phyloP scores from a whole-genome alignment of 768 basidiomycete species.

The Dentipellis sp. region DNA sequence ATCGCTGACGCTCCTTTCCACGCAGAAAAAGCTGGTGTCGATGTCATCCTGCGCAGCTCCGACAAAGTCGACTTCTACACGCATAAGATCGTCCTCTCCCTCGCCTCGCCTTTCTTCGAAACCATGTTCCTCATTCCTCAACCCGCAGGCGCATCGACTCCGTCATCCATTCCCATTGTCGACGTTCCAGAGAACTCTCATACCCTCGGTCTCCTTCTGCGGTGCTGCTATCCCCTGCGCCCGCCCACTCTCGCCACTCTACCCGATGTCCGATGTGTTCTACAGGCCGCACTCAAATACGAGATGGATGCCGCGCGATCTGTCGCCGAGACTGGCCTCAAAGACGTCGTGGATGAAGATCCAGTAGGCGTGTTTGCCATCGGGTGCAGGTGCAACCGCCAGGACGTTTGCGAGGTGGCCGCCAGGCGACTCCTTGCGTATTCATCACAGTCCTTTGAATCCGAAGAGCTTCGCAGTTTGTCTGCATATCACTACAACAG shows the following conservation, averaged over 20 bases:
- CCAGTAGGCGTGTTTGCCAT: background rate
- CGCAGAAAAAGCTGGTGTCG: background rate
- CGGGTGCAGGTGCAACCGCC: background rate
- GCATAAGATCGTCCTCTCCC: constrained; percentile 23
- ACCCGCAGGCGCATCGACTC: background rate
- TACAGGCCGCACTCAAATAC: background rate
- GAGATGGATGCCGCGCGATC: background rate
- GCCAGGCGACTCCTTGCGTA: background rate
- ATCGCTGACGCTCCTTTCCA: background rate
- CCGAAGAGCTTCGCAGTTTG: background rate
- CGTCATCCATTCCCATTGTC: background rate
- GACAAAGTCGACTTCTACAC: constrained; percentile 13
- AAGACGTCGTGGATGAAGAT: background rate
- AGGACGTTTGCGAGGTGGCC: background rate
- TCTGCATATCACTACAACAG: background rate
- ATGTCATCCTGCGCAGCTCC: background rate
- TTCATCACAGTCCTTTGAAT: background rate
- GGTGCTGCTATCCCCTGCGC: background rate
- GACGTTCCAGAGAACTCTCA: background rate
- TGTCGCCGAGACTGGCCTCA: background rate
- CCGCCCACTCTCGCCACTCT: background rate
- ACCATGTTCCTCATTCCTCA: constrained; percentile 23
- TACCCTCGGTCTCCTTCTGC: background rate
- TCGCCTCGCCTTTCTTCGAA: constrained; percentile 26
- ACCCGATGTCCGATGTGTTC: background rate